Evolutionary conservation across 2,329 filamentous ascomycete genomes (phyloP), one percentile per base, ranked within the genome.

Genomic region (Colletotrichum truncatum): DNA sequence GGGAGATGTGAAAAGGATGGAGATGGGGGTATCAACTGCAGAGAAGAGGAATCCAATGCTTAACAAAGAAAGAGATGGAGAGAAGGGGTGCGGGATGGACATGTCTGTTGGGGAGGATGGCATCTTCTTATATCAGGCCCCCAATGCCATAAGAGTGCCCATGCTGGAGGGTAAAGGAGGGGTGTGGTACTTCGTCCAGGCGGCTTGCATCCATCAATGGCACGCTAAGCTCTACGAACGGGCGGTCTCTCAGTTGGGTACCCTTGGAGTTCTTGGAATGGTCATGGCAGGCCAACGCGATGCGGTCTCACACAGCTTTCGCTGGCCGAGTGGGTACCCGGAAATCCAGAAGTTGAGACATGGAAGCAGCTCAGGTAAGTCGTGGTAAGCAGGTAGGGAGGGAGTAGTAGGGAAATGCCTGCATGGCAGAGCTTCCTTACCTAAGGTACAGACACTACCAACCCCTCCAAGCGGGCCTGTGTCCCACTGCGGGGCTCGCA

Each of bases 101-200:
- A 4, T 4, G 21, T 11, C 26, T 7, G 34, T 21, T 12, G 56
- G 48, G 39, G 26, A 54, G 21, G 41, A 12, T 11, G 18, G 11
- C 53, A 43, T 49, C 30, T 30, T 43, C 61, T 64, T 65, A 61
- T 65, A 65, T 60, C 55, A 25, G 18, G 23, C 7, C 6, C 18
- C 41, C 9, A 25, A 12, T 1, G 18, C 21, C 14, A 18, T n/a
- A 41, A 41, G 38, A 18, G 14, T 43, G 39, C 14, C 39, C 39
- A 43, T 16, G 39, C 39, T 11, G n/a, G 32, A 48, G 21, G 28
- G 32, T 18, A 25, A 12, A 34, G 34, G 21, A 6, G 32, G 48
- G 30, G 18, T 21, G 21, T 28, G 30, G 32, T 25, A 38, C 32
- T n/a, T n/a, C n/a, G n/a, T n/a, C n/a, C n/a, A n/a, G 46, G 46